phyloP scores from a whole-genome alignment of 495 filamentous ascomycete genomes.

The Aspergillus baeticus region DNA sequence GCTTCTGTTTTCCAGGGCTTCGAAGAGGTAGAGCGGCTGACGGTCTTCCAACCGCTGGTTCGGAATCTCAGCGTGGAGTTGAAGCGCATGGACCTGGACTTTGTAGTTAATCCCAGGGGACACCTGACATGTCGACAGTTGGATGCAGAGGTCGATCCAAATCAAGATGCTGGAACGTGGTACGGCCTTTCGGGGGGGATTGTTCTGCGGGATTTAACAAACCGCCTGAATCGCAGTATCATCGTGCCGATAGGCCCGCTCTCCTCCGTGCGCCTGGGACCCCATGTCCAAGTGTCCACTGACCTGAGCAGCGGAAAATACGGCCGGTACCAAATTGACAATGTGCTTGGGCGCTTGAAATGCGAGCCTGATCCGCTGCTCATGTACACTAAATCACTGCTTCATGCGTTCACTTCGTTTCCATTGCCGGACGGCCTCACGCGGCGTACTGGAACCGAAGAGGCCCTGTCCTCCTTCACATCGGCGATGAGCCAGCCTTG shows the following conservation, averaged over 20 bases:
- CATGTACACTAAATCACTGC: constrained; percentile 48
- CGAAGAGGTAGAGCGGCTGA: constrained; percentile 31
- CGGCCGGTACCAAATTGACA: constrained; percentile 47
- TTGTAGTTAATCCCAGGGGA: constrained; percentile 34
- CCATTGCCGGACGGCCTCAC: constrained; percentile 58
- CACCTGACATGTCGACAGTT: constrained; percentile 29
- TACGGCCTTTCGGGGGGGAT: constrained; percentile 55
- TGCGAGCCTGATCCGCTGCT: constrained; percentile 49
- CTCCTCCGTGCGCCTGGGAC: constrained; percentile 2
- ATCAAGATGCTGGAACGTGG: constrained; percentile 52
- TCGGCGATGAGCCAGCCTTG: constrained; percentile 52
- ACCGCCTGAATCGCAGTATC: constrained; percentile 40
- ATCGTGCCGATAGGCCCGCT: constrained; percentile 48
- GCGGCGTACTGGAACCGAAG: constrained; percentile 58
- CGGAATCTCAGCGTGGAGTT: constrained; percentile 38
- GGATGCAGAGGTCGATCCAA: constrained; percentile 46
- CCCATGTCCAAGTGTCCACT: constrained; percentile 45
- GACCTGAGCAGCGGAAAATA: constrained; percentile 31
- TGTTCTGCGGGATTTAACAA: constrained; percentile 40
- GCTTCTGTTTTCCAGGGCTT: constrained; percentile 30
- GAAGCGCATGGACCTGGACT: constrained; percentile 50
- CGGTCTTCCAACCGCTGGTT: constrained; percentile 29
- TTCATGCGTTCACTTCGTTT: constrained; percentile 60
- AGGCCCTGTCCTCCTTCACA: constrained; percentile 46
- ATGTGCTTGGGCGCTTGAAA: constrained; percentile 43